Conservation (phyloP, 495 filamentous ascomycete genomes). For the Chaetomium tenue region DNA sequence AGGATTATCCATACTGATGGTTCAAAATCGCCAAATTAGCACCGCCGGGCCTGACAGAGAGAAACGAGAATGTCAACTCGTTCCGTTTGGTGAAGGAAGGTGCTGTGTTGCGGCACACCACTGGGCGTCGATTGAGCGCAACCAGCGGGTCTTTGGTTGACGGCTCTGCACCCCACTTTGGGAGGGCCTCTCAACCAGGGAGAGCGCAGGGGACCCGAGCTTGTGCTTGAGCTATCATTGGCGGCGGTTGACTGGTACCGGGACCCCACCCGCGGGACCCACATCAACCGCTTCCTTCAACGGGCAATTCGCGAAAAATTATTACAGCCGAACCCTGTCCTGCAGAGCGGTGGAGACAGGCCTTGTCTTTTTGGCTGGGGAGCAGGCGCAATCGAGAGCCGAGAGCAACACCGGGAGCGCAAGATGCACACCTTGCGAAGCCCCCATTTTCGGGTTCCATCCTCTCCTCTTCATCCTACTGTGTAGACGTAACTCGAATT, state of each 20-base stretch:
- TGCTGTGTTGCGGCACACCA: slow-evolving; percentile 1
- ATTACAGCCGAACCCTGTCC: slow-evolving; percentile 29
- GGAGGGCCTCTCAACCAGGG: slow-evolving; percentile 10
- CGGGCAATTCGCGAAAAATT: slow-evolving; percentile 32
- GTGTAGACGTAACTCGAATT: background rate
- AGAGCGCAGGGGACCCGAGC: slow-evolving; percentile 17
- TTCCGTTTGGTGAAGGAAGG: too few species aligned
- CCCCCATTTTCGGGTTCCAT: background rate
- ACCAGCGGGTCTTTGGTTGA: background rate
- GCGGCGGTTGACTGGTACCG: slow-evolving; percentile 21
- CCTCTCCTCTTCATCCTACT: background rate
- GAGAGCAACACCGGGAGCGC: slow-evolving; percentile 1
- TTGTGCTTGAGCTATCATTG: slow-evolving; percentile 16
- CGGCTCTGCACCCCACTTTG: slow-evolving; percentile 7
- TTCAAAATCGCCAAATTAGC: too few species aligned
- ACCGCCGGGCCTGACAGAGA: too few species aligned
- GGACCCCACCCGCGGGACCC: slow-evolving; percentile 24
- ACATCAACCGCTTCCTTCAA: slow-evolving; percentile 22
- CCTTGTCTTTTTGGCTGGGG: background rate
- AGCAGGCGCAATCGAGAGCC: background rate
- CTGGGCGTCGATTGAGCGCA: slow-evolving; percentile 9
- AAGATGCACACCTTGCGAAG: background rate
- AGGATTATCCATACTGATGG: too few species aligned
- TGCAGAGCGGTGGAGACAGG: background rate
- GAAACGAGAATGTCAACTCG: too few species aligned